Conservation (phyloP, 2,329 filamentous ascomycete species). For the Hypoxylon sp. region DNA sequence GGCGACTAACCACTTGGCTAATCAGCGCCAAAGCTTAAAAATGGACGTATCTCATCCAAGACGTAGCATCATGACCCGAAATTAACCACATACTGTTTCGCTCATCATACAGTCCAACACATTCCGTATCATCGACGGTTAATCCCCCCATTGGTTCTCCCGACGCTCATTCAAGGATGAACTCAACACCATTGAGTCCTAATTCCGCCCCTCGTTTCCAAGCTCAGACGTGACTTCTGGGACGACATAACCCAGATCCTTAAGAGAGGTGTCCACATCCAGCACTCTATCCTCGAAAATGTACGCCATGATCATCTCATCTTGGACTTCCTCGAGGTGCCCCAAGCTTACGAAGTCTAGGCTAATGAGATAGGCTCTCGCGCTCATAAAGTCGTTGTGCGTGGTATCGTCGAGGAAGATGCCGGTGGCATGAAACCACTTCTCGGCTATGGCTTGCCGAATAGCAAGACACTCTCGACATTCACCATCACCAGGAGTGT, state of each 20-base stretch:
- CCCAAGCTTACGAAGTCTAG: neutral
- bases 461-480: neutral
- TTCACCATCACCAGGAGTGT: neutral
- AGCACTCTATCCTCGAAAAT: constrained; percentile 9
- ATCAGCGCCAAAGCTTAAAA: neutral
- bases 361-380: neutral
- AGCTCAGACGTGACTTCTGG: neutral
- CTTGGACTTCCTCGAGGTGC: neutral
- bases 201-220: neutral
- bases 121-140: neutral
- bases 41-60: neutral
- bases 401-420: neutral
- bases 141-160: neutral
- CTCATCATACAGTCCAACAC: neutral
- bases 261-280: neutral
- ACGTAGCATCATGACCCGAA: neutral
- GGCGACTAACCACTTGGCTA: neutral
- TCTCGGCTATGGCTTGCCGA: neutral
- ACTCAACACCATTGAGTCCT: neutral
- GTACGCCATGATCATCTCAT: neutral
- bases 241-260: neutral
- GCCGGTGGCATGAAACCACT: constrained; percentile 13
- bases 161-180: neutral
- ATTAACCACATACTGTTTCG: neutral
- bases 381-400: neutral